Conservation (phyloP, 163 green algal genomes). For the Chlorella variabilis region DNA sequence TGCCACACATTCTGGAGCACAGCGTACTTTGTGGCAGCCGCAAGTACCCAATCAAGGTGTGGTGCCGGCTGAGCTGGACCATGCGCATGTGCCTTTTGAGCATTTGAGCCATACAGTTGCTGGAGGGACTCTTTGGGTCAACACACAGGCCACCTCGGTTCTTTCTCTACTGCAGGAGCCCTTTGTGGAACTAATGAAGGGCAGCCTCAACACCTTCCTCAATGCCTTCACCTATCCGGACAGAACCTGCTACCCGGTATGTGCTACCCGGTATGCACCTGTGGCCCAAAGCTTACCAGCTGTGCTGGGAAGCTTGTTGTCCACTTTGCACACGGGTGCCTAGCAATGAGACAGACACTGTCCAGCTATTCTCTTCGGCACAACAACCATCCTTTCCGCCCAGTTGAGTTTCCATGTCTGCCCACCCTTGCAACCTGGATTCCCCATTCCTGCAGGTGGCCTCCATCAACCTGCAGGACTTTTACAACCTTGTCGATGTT, state of each 20-base stretch:
- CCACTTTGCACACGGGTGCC: too few relatives aligned
- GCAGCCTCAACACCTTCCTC: slow-evolving; percentile 97
- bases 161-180: too few relatives aligned
- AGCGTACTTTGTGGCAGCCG: slow-evolving; percentile 91
- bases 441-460: slow-evolving; percentile 26
- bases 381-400: too few relatives aligned
- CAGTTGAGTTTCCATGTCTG: slow-evolving; percentile 19
- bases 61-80: background rate
- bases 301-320: background rate
- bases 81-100: too few relatives aligned
- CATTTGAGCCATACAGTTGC: too few relatives aligned
- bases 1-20: slow-evolving; percentile 98
- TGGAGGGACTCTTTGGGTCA: too few relatives aligned
- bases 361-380: too few relatives aligned
- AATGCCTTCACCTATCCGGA: slow-evolving; percentile 99
- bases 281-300: too few relatives aligned
- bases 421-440: too few relatives aligned
- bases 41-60: slow-evolving; percentile 94
- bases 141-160: too few relatives aligned
- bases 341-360: too few relatives aligned
- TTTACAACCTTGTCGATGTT: slow-evolving; percentile 98
- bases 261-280: slow-evolving; percentile 79
- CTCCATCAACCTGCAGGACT: slow-evolving; percentile 89
- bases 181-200: slow-evolving; percentile 99
- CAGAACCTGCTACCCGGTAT: slow-evolving; percentile 98